Base-by-base conservation (phyloP, 805 yeast genomes). In the Zygosaccharomyces lentus region DNA sequence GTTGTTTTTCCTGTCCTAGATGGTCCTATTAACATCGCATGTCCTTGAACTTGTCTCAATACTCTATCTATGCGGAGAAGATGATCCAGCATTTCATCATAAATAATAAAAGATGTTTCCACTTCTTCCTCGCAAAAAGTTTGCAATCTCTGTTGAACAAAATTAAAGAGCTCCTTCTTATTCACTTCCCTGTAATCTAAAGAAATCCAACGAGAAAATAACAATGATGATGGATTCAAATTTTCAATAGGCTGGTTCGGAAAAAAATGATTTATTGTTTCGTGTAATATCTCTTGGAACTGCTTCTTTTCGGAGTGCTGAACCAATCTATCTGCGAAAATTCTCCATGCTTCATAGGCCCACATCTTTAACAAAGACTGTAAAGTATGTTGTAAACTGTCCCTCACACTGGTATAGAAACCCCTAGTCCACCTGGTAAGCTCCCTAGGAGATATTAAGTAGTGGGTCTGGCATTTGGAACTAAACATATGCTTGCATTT, bases 401-500 rank as follows among this genome's bases (percentile, higher is more conserved):
- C 68, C 44, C 56, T 63, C 26, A 76, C 55, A 0, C 81, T 78
- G 29, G 74, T 76, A 37, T 78, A 72, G 1, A 90, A 64, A n/a
- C 96, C 95, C 47, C 84, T 73, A 1, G 79, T 71, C 95, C 96
- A 87, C 47, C 98, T 70, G 0, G 97, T 88, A 10, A 90, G 71
- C 61, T 90, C 98, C 62, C 98, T 79, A 0, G 98, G 98, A 17
- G 95, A 82, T 59, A 83, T 84, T 0, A 87, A 68, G 56, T 88
- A 87, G 58, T 86, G 91, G 1, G 77, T 67, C 25, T 73, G 78
- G 0, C 54, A 48, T 0, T 47, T 46, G 0, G 66, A 43, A 0
- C 70, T 62, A 53, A 85, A 79, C 1, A 56, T 49, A 0, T 48
- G 37, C 35, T 67, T 73, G 9, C 83, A 75, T 21, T 55, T 47